Evolutionary conservation across 371 early-diverging fungal species (phyloP).

Genomic region (Saksenaea vasiformis): DNA sequence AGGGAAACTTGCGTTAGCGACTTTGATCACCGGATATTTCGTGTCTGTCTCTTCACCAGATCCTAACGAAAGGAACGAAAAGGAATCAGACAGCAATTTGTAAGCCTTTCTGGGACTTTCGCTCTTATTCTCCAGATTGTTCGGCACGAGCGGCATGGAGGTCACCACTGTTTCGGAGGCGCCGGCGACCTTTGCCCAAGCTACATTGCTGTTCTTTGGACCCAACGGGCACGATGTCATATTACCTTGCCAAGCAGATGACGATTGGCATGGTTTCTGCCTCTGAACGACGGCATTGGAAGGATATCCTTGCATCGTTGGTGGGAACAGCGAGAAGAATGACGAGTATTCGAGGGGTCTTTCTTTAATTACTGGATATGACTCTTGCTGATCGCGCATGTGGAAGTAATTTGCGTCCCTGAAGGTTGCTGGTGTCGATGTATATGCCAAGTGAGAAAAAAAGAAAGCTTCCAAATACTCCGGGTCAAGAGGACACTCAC

Average conservation of each 20-base stretch:
- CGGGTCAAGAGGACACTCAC: neutral
- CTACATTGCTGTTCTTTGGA: neutral
- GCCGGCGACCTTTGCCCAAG: neutral
- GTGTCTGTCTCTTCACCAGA: neutral
- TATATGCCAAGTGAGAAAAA: neutral
- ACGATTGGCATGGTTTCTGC: neutral
- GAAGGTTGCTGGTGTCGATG: neutral
- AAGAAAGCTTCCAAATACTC: neutral
- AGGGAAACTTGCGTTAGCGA: slow-evolving; percentile 23
- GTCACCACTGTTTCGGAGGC: neutral
- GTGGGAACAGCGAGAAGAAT: neutral
- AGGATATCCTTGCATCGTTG: neutral
- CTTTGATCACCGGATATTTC: slow-evolving; percentile 15
- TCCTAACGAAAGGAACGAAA: neutral
- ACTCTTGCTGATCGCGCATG: neutral
- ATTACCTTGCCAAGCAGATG: neutral
- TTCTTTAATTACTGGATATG: neutral
- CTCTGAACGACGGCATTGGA: neutral
- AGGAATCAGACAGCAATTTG: slow-evolving; percentile 4
- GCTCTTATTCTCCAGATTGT: neutral
- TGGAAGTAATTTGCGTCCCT: neutral
- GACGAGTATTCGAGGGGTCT: neutral
- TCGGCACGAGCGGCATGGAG: neutral
- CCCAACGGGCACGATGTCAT: neutral
- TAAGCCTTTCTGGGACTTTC: neutral